Base-by-base conservation (phyloP, 2,329 filamentous ascomycete genomes). In the Nothomitra cinnamomea region DNA sequence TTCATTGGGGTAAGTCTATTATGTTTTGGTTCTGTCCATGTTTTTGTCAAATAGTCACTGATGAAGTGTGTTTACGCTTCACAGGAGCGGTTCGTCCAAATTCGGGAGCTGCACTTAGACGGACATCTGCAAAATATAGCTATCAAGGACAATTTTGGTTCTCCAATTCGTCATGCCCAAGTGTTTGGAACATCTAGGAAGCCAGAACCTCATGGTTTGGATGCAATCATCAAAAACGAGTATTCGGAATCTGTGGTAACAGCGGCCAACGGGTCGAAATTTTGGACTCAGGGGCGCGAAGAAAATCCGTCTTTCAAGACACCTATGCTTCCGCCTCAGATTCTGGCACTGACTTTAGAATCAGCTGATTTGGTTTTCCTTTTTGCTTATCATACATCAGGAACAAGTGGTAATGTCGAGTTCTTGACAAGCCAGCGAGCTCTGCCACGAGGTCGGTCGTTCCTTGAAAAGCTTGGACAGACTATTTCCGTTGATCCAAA, bases 401-500 rank as follows among this genome's bases (percentile, higher is more conserved):
- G 70, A 28, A 60, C 61, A 1, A 65, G 72, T 55, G 73, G 73
- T 4, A 64, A 64, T 5, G 68, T 75, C 41, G 72, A 76, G 19
- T 90, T 94, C 59, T 70, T 78, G 8, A 72, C 78, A 32, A 77
- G 75, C 35, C 74, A 70, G 36, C 71, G 80, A 53, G 73, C 77
- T 2, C 72, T 83, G 22, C 78, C 79, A n/a, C 72, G 70, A 28
- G 76, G 75, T 60, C 66, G 70, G 53, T 70, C 72, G 55, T 67
- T 72, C 64, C 64, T 75, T 63, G 66, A 76, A 65, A 67, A 77
- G 65, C 69, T 80, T 70, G 70, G 81, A 68, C 61, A 82, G 70
- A 62, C 85, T 72, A 71, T 95, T 54, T 81, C 85, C 13, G 76
- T 94, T 42, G 88, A 96, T 62, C 85, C 86, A 13, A 80, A 79